A percentile compares a stretch with the other conserved stretches of the same genome.
Evolutionary conservation across 139 green algal genomes (phyloP).

Genomic region (Pedinophyceae sp.): DNA sequence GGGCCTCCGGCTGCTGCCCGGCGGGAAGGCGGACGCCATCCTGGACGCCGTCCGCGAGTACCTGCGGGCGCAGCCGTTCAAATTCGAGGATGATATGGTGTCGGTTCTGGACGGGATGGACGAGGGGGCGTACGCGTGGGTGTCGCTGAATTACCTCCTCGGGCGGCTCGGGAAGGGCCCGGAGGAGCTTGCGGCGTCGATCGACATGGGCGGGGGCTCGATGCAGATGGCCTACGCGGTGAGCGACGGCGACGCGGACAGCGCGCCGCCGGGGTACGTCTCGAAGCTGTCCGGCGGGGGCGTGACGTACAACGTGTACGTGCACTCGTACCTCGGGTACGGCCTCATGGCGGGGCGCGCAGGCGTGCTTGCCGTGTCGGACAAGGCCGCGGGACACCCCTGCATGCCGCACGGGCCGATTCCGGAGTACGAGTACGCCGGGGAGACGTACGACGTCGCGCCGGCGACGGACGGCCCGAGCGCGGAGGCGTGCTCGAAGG

Average conservation of each 20-base stretch:
- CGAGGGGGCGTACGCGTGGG: conserved; percentile 91
- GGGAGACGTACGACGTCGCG: conserved; percentile 10
- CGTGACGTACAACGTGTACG: conserved; percentile 74
- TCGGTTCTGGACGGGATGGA: conserved; percentile 56
- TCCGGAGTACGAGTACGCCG: conserved; percentile 24
- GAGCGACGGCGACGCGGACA: conserved; percentile 21
- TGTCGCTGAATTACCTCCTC: conserved; percentile 96
- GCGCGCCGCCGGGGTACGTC: conserved; percentile 47
- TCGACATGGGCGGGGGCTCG: conserved; percentile 67
- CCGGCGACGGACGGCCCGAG: conserved; percentile 5
- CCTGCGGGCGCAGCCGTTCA: conserved; percentile 47
- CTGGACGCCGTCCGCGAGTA: conserved; percentile 46
- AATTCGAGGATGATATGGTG: conserved; percentile 26
- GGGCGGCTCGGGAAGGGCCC: conserved; percentile 43
- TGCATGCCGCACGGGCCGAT: conserved; percentile 49
- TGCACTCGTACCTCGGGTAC: conserved; percentile 91
- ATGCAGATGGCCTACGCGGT: conserved; percentile 81
- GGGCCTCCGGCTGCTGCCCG: conserved; percentile 78
- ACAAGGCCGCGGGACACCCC: conserved; percentile 25
- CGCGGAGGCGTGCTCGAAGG: neutral
- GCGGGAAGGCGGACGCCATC: conserved; percentile 69
- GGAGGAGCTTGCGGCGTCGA: conserved; percentile 4
- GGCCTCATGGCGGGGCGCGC: conserved; percentile 89
- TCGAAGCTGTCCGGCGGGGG: conserved; percentile 40
- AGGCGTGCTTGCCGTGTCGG: conserved; percentile 44